Conservation (phyloP, 129 eudicot genomes). For the Logfia minima region DNA sequence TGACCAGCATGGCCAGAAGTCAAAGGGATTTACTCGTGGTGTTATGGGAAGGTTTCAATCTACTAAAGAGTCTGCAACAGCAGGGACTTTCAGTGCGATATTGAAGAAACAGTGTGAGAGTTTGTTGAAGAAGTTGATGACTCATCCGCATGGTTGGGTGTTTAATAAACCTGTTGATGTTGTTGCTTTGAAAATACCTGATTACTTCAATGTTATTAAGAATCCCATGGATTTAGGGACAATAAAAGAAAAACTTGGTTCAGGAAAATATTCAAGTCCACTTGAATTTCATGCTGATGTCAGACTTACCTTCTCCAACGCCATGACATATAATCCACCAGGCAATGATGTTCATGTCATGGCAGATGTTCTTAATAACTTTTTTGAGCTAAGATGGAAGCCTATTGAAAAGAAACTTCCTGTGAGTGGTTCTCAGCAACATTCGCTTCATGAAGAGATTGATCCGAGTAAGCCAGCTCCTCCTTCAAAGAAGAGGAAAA, state of each 20-base stretch:
- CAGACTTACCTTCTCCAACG: conserved; percentile 74
- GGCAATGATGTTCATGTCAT: conserved; percentile 63
- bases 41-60: conserved; percentile 60
- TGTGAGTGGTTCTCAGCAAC: conserved; percentile 27
- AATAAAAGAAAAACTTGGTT: conserved; percentile 51
- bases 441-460: conserved; percentile 35
- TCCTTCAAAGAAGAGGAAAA: conserved; percentile 61
- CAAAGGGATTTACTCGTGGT: conserved; percentile 45
- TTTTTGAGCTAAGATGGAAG: conserved; percentile 70
- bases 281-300: conserved; percentile 71
- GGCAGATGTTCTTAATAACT: conserved; percentile 59
- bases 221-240: conserved; percentile 94
- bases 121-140: conserved; percentile 65
- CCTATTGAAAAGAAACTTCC: conserved; percentile 63
- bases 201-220: conserved; percentile 67
- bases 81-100: conserved; percentile 31
- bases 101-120: conserved; percentile 62
- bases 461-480: conserved; percentile 46
- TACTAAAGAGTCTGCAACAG: conserved; percentile 7
- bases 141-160: conserved; percentile 65
- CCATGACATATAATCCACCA: conserved; percentile 81
- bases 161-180: conserved; percentile 77
- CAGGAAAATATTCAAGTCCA: conserved; percentile 52
- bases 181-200: conserved; percentile 71
- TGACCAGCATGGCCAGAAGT: conserved; percentile 36